Percentiles rank a stretch among this genome's conserved stretches.
Conservation (phyloP, 305 asterid genomes). For the Solanum hybrid region DNA sequence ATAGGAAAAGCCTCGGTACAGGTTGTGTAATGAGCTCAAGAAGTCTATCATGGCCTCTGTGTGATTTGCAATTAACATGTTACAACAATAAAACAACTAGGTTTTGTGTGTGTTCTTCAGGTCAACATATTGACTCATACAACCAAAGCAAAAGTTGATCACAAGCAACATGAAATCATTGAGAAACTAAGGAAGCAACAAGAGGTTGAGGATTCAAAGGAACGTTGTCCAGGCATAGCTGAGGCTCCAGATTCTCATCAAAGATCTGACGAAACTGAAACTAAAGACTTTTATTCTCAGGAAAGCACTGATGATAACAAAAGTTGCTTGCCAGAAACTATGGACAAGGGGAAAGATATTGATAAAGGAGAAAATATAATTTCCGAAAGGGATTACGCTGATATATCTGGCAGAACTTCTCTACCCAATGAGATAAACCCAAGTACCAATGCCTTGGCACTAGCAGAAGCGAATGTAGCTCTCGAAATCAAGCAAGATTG, state of each 20-base stretch:
- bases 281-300: neutral
- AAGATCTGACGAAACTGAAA: constrained; percentile 9
- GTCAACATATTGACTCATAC: constrained; percentile 74
- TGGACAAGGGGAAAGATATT: neutral
- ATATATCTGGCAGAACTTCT: constrained; percentile 5
- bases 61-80: neutral
- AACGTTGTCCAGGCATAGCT: constrained; percentile 4
- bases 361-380: neutral
- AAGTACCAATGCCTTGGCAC: constrained; percentile 1
- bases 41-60: neutral
- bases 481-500: constrained; percentile 6
- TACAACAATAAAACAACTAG: neutral
- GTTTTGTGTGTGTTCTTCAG: constrained; percentile 33
- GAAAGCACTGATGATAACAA: neutral
- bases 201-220: constrained; percentile 13
- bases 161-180: constrained; percentile 21
- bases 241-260: constrained; percentile 8
- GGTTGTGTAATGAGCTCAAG: neutral
- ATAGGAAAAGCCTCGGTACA: neutral
- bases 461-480: constrained; percentile 3
- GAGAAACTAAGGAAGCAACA: constrained; percentile 20
- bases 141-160: constrained; percentile 26
- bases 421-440: neutral
- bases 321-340: constrained; percentile 12
- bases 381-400: neutral